Percentiles rank a stretch among this genome's conserved stretches.
Conservation (phyloP, 305 asterid species). For the Fraxinus sp. region DNA sequence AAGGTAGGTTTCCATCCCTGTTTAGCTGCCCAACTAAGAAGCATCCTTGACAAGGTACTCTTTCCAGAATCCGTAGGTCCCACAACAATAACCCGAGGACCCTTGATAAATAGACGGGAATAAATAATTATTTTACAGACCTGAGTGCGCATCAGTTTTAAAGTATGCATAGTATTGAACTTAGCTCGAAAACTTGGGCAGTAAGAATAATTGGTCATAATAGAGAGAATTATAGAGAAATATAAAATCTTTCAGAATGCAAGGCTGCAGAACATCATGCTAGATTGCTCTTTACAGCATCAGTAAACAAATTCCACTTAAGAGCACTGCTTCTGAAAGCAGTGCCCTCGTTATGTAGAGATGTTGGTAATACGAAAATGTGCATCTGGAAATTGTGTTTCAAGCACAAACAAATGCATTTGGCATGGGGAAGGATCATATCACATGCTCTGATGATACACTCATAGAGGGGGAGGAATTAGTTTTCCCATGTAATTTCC, state of each 20-base stretch:
- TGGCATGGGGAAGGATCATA: not conserved
- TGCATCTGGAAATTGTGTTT: not conserved
- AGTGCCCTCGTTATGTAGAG: not conserved
- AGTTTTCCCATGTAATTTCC: not conserved
- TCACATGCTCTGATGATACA: not conserved
- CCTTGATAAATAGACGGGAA: constrained; percentile 46
- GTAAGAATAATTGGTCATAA: not conserved
- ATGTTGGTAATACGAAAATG: not conserved
- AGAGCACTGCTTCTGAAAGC: not conserved
- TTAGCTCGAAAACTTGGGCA: not conserved
- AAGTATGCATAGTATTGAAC: not conserved
- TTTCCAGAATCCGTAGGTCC: constrained; percentile 99
- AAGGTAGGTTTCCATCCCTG: constrained; percentile 99
- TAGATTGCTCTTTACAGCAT: not conserved
- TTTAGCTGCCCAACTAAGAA: constrained; percentile 99
- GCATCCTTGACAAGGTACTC: constrained; percentile 93
- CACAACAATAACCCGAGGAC: constrained; percentile 94
- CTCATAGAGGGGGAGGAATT: not conserved
- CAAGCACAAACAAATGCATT: not conserved
- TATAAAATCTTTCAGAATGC: not conserved
- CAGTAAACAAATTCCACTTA: not conserved
- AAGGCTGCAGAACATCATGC: not conserved
- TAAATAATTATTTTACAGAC: constrained; percentile 21
- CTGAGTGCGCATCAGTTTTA: not conserved
- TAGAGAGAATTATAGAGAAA: not conserved